Conservation (phyloP, 805 yeast species). For the Kodamaea fukazawae region DNA sequence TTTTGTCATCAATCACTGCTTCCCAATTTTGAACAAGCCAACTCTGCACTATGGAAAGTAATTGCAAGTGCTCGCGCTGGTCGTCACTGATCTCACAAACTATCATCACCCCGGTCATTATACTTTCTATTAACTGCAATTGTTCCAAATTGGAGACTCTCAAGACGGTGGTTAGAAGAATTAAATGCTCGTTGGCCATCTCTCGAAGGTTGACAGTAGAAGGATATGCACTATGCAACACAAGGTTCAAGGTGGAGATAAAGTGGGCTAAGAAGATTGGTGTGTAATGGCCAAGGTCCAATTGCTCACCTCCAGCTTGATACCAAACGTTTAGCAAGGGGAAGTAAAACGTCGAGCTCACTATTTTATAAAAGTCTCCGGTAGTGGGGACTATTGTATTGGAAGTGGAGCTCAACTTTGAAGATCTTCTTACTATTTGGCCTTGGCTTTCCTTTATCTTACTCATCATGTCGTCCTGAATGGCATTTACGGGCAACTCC, state of each 20-base stretch:
- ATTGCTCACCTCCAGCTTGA: conserved; percentile 38
- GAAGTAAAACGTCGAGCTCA: conserved; percentile 47
- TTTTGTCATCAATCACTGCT: conserved; percentile 31
- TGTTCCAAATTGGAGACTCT: conserved; percentile 22
- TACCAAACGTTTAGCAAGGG: conserved; percentile 56
- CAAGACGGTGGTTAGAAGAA: conserved; percentile 28
- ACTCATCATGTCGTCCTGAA: conserved; percentile 36
- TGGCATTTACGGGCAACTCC: conserved; percentile 13
- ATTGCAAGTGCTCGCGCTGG: conserved; percentile 20
- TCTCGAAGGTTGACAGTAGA: conserved; percentile 47
- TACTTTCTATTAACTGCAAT: conserved; percentile 35
- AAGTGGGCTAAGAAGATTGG: conserved; percentile 56
- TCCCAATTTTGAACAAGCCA: conserved; percentile 35
- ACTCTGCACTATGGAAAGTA: conserved; percentile 19
- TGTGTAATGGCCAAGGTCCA: conserved; percentile 52
- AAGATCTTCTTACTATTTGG: conserved; percentile 42
- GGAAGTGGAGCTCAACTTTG: conserved; percentile 19
- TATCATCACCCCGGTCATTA: conserved; percentile 36
- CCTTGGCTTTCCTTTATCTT: conserved; percentile 33
- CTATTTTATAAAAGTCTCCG: conserved; percentile 34
- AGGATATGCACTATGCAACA: conserved; percentile 59
- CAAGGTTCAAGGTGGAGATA: conserved; percentile 54
- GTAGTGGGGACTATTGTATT: conserved; percentile 17
- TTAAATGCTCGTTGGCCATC: conserved; percentile 55
- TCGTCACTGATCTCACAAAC: conserved; percentile 35